phyloP scores from a whole-genome alignment of 768 basidiomycete species.

The Leccinum aurantiacum region DNA sequence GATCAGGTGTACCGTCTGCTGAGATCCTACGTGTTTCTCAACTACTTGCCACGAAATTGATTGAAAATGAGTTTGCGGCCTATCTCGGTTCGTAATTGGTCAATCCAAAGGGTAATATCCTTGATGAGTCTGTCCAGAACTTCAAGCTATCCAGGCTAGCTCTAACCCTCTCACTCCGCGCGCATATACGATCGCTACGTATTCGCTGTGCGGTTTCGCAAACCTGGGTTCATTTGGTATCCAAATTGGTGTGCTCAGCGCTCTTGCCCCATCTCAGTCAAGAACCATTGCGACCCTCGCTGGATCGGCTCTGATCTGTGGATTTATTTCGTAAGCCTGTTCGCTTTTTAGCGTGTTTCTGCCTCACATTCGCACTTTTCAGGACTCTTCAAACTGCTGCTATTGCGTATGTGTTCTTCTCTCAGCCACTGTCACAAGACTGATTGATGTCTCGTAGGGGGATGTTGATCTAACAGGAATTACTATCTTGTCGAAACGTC shows the following conservation, averaged over 20 bases:
- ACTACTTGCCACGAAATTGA: slow-evolving; percentile 81
- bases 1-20: slow-evolving; percentile 62
- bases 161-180: slow-evolving; percentile 62
- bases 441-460: slow-evolving; percentile 38
- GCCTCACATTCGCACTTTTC: not conserved
- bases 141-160: slow-evolving; percentile 45
- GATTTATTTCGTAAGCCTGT: slow-evolving; percentile 52
- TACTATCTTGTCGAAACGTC: not conserved
- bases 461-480: slow-evolving; percentile 41
- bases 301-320: slow-evolving; percentile 66
- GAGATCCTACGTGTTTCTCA: slow-evolving; percentile 82
- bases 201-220: slow-evolving; percentile 89
- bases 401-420: slow-evolving; percentile 48
- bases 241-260: slow-evolving; percentile 74
- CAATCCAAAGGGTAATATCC: not conserved
- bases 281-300: slow-evolving; percentile 72
- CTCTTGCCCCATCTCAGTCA: slow-evolving; percentile 66
- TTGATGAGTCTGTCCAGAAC: slow-evolving; percentile 27
- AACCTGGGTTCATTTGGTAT: slow-evolving; percentile 87
- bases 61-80: slow-evolving; percentile 86
- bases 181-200: slow-evolving; percentile 80
- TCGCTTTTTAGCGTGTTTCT: not conserved
- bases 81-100: slow-evolving; percentile 44
- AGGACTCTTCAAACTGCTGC: slow-evolving; percentile 57
- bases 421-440: not conserved